Percentiles rank a stretch among this genome's conserved stretches.
Conservation (phyloP, 768 basidiomycete genomes). For the Porphyrellus cyaneotinctus region DNA sequence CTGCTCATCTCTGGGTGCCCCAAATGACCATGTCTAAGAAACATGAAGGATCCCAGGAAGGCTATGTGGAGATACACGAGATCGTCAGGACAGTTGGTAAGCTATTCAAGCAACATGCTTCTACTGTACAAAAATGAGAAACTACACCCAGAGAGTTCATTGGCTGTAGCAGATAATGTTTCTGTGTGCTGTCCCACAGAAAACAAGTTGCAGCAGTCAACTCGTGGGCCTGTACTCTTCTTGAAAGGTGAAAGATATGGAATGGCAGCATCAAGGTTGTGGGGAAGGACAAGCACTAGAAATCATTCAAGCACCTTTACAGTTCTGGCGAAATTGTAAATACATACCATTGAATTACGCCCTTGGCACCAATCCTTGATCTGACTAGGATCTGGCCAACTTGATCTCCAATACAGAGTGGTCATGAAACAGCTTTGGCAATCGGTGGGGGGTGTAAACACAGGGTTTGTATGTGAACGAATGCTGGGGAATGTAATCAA, state of each 20-base stretch:
- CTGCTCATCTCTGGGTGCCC: no score
- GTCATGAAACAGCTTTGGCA: no score
- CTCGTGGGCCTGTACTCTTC: conserved; percentile 10
- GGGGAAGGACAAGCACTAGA: conserved; percentile 3
- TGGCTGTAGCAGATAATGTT: neutral
- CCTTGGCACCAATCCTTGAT: no score
- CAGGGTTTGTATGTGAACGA: conserved; percentile 10
- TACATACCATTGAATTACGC: no score
- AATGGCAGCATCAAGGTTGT: conserved; percentile 13
- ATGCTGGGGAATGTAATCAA: no score
- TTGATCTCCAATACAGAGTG: no score
- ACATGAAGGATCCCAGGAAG: no score
- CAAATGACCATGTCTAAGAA: no score
- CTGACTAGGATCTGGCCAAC: neutral
- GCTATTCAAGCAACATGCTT: no score
- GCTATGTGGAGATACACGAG: no score
- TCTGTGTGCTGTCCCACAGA: neutral
- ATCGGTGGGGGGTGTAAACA: conserved; percentile 5
- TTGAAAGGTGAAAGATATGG: conserved; percentile 17
- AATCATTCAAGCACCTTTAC: conserved; percentile 3
- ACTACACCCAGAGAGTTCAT: neutral
- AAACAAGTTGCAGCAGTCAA: conserved; percentile 23
- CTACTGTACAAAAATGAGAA: no score
- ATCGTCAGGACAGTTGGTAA: no score
- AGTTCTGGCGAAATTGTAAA: neutral